Percentiles rank a stretch among this genome's conserved stretches.
These are phyloP conservation scores for Veloboletus limbatus DNA, from an alignment of 1,284 basidiomycete species.

Conservation along the genomic window DNA sequence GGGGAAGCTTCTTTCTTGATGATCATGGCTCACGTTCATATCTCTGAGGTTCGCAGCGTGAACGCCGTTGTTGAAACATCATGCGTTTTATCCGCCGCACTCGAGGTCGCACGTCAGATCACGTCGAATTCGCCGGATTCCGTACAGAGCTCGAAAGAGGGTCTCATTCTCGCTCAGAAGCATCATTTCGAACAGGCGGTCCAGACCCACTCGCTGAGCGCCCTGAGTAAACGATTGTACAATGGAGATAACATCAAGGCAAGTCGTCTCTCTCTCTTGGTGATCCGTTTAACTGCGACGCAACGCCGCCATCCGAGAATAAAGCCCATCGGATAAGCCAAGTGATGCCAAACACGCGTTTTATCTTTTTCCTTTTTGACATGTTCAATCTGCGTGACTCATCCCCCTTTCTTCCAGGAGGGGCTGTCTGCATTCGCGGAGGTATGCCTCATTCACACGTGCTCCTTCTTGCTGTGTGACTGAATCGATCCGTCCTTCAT, in stretches of 20 bases:
- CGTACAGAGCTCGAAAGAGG: constrained; percentile 74
- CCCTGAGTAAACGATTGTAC: constrained; percentile 57
- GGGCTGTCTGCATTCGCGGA: constrained; percentile 46
- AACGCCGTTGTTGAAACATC: constrained; percentile 63
- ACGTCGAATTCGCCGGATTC: constrained; percentile 75
- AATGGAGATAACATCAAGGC: constrained; percentile 73
- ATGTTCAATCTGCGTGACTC: constrained; percentile 15
- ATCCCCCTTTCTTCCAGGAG: constrained; percentile 33
- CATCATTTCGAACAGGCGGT: constrained; percentile 57
- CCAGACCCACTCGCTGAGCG: constrained; percentile 45
- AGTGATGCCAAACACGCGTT: not conserved
- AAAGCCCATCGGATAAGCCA: too few relatives aligned
- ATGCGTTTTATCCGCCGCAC: constrained; percentile 59
- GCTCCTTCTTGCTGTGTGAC: constrained; percentile 12
- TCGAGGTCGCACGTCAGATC: constrained; percentile 63
- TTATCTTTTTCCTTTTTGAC: not conserved
- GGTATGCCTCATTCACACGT: constrained; percentile 31
- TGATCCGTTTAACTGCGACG: too few relatives aligned
- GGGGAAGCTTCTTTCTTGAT: constrained; percentile 16
- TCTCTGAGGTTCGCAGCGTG: constrained; percentile 48
- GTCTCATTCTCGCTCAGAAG: constrained; percentile 53
- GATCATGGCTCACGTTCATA: constrained; percentile 13
- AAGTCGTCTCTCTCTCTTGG: constrained; percentile 6
- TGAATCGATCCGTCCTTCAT: not conserved
- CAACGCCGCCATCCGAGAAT: too few relatives aligned